phyloP scores from a whole-genome alignment of 345 rosid species.

The Tarenaya hassleriana region DNA sequence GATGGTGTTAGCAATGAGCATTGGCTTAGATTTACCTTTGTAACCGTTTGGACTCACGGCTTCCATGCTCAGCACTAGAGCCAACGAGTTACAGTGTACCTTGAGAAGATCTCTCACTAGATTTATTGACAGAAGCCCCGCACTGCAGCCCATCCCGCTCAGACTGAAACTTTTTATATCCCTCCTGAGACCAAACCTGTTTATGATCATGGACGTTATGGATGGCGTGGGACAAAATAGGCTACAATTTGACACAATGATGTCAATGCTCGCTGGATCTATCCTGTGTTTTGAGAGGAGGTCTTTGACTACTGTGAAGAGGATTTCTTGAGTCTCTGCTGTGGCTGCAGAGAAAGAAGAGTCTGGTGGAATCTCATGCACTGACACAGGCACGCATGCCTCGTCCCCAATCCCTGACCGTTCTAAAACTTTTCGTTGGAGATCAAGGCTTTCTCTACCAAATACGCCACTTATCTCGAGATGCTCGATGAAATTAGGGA shows the following conservation, averaged over 20 bases:
- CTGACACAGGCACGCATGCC: conserved; percentile 34
- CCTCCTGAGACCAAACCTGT: conserved; percentile 44
- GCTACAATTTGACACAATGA: conserved; percentile 65
- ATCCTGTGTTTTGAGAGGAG: conserved; percentile 45
- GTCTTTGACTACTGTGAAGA: conserved; percentile 38
- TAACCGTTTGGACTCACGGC: conserved; percentile 43
- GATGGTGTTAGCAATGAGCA: conserved; percentile 48
- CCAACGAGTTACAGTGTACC: conserved; percentile 43
- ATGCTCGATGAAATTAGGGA: conserved; percentile 39
- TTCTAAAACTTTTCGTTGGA: conserved; percentile 41
- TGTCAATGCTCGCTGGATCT: conserved; percentile 48
- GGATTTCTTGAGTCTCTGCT: conserved; percentile 42
- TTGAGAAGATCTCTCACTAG: conserved; percentile 47
- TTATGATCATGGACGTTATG: conserved; percentile 41
- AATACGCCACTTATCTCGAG: conserved; percentile 15
- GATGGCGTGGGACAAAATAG: conserved; percentile 67
- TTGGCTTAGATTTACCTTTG: conserved; percentile 38
- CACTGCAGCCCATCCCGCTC: conserved; percentile 65
- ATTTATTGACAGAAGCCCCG: conserved; percentile 46
- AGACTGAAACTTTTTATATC: conserved; percentile 48
- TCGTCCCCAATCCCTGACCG: conserved; percentile 58
- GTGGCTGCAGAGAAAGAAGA: conserved; percentile 23
- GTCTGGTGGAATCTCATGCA: conserved; percentile 41
- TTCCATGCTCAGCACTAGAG: conserved; percentile 53
- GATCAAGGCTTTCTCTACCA: conserved; percentile 33